Base-by-base conservation (phyloP, 208 protist genomes). In the Leishmania lainsoni region DNA sequence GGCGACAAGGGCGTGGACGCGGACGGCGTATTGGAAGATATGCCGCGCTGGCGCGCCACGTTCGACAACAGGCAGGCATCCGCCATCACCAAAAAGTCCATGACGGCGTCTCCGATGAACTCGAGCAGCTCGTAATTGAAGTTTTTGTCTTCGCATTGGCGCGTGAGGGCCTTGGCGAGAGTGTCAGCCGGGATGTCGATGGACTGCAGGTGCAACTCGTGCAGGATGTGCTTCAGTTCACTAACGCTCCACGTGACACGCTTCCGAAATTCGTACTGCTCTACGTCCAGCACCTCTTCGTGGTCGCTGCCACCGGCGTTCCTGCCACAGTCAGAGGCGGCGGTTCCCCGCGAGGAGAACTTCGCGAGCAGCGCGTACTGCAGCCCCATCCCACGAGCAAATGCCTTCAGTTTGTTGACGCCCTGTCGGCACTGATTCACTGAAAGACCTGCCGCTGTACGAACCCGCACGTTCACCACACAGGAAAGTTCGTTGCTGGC, bases 71-170 rank as follows among this genome's bases (percentile, higher is more conserved):
- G 70, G 52, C 69, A 91, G 59, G 71, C 80, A 58, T 93, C 92
- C 17, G 88, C 63, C 9, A 77, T 49, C 29, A 92, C 90, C 52
- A 95, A 10, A 69, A 91, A 90, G 83, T 93, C 90, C 89, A 95
- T 87, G 71, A 95, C 65, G 12, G 90, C 90, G 69, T 95, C 92
- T 9, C 92, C 92, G 79, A 91, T 88, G 75, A 92, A 92, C 76
- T 95, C 88, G 8, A 94, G 81, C 10, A 89, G 84, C 51, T 93
- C 92, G 74, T 95, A 95, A 83, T 92, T 95, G 17, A 5, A 51
- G 22, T 58, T 49, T 39, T 73, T 80, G 54, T 92, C 83, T 70
- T 92, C 89, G 83, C 86, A 89, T 81, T 92, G 84, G 51, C 81
- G 88, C 35, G 91, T 95, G 59, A 92, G 73, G 61, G 92, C 90